Conservation (phyloP, 352 stramenopile species). For the Pythium brachiatum region DNA sequence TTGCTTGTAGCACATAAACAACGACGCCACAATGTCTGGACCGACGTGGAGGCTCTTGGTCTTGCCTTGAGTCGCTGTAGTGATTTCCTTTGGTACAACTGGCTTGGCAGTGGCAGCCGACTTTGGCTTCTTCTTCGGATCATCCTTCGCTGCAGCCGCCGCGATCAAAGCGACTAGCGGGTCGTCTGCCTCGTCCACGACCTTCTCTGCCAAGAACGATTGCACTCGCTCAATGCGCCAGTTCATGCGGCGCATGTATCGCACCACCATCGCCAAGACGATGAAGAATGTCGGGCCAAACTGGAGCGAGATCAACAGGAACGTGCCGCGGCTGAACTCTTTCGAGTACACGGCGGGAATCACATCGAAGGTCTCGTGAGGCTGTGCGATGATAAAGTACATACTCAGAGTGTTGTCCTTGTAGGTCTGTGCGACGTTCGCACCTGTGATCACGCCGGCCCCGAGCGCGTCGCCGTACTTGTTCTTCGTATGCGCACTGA, state of each 20-base stretch:
- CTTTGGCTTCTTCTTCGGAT: conserved; percentile 12
- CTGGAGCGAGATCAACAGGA: conserved; percentile 55
- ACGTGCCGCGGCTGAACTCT: conserved; percentile 62
- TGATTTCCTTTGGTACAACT: background rate
- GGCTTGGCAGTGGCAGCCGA: background rate
- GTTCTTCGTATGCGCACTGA: conserved; percentile 66
- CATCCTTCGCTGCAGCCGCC: background rate
- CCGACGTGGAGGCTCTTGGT: conserved; percentile 24
- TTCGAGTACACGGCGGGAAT: conserved; percentile 68
- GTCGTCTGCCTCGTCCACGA: conserved; percentile 27
- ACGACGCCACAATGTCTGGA: conserved; percentile 57
- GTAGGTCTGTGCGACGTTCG: conserved; percentile 55
- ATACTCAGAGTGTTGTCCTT: conserved; percentile 63
- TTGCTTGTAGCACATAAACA: conserved; percentile 83
- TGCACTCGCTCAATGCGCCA: conserved; percentile 77
- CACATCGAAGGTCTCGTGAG: conserved; percentile 57
- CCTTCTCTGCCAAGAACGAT: conserved; percentile 72
- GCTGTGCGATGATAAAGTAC: conserved; percentile 80
- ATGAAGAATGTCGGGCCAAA: conserved; percentile 48
- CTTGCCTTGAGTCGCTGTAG: background rate
- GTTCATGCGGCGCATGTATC: conserved; percentile 72
- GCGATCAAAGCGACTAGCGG: conserved; percentile 11
- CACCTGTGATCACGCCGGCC: conserved; percentile 51
- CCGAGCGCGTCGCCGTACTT: conserved; percentile 68
- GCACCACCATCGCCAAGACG: conserved; percentile 45